A percentile compares a stretch with the other conserved stretches of the same genome.
Evolutionary conservation across 2,329 filamentous ascomycete species (phyloP).

Genomic region (Aspergillus aculeatinus): DNA sequence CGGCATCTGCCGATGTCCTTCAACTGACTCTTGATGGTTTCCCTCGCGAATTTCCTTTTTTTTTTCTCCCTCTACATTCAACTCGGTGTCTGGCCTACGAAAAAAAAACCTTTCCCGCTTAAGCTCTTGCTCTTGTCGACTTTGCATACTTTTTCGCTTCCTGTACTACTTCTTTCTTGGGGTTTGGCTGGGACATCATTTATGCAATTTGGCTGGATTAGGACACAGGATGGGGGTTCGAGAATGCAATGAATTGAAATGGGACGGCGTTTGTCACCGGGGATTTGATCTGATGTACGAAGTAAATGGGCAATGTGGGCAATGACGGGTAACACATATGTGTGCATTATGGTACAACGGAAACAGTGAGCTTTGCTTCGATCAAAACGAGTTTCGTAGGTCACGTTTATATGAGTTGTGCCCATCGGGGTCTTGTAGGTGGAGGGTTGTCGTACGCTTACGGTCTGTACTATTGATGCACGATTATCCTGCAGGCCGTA

Average conservation of each 20-base stretch:
- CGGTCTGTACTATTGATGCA: too few species aligned
- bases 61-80: slow-evolving; percentile 18
- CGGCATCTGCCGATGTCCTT: slow-evolving; percentile 20
- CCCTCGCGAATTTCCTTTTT: slow-evolving; percentile 20
- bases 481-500: too few species aligned
- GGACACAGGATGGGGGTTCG: slow-evolving; percentile 16
- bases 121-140: slow-evolving; percentile 22
- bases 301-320: background rate
- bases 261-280: slow-evolving; percentile 17
- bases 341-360: background rate
- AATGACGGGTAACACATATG: background rate
- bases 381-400: too few species aligned
- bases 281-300: slow-evolving; percentile 1
- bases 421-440: too few species aligned
- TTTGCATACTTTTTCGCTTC: slow-evolving; percentile 23
- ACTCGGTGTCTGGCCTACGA: slow-evolving; percentile 17
- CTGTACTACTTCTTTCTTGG: slow-evolving; percentile 28
- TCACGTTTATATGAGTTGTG: too few species aligned
- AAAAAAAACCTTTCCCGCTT: slow-evolving; percentile 21
- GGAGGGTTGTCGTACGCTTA: too few species aligned
- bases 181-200: slow-evolving; percentile 24
- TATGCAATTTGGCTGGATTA: slow-evolving; percentile 25
- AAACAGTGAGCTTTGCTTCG: background rate
- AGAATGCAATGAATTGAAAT: slow-evolving; percentile 25
- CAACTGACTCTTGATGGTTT: slow-evolving; percentile 19